These are phyloP conservation scores for Penicillium riverlandense DNA, from an alignment of 495 filamentous ascomycete genomes.

Conservation along the genomic window DNA sequence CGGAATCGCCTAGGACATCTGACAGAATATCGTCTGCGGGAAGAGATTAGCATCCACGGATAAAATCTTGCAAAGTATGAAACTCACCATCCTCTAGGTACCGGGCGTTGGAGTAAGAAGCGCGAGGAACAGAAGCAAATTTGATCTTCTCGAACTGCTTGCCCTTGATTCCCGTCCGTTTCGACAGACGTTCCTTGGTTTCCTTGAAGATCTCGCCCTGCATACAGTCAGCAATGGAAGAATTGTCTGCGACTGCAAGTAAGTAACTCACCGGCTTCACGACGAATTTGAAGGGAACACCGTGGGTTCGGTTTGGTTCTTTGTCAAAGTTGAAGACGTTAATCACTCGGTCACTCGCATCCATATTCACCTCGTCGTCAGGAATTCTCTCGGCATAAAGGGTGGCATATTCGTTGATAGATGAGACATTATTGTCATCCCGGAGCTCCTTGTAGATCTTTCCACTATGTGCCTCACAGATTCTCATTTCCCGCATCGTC, in stretches of 20 bases:
- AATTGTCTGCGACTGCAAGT: too few relatives aligned
- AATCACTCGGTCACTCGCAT: slow-evolving; percentile 53
- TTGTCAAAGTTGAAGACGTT: slow-evolving; percentile 86
- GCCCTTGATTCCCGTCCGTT: slow-evolving; percentile 88
- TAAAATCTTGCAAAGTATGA: neutral
- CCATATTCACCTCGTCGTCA: slow-evolving; percentile 63
- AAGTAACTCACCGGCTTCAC: slow-evolving; percentile 62
- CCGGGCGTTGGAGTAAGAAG: slow-evolving; percentile 61
- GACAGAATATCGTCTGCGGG: slow-evolving; percentile 72
- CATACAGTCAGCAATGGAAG: slow-evolving; percentile 12
- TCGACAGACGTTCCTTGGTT: slow-evolving; percentile 83
- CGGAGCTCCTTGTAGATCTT: slow-evolving; percentile 73
- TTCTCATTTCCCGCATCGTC: slow-evolving; percentile 53
- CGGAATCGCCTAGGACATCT: slow-evolving; percentile 57
- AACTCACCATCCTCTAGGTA: slow-evolving; percentile 84
- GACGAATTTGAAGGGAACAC: slow-evolving; percentile 86
- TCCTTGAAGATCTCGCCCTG: slow-evolving; percentile 83
- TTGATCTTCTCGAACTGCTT: slow-evolving; percentile 99
- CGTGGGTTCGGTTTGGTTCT: slow-evolving; percentile 69
- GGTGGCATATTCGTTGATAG: slow-evolving; percentile 77
- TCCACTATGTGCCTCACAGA: slow-evolving; percentile 71
- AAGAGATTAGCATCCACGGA: slow-evolving; percentile 9
- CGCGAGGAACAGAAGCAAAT: slow-evolving; percentile 73
- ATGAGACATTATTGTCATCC: slow-evolving; percentile 55
- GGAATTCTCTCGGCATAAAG: slow-evolving; percentile 76